Base-by-base conservation (phyloP, 106 monocot genomes). In the Dendrobium chrysotoxum region DNA sequence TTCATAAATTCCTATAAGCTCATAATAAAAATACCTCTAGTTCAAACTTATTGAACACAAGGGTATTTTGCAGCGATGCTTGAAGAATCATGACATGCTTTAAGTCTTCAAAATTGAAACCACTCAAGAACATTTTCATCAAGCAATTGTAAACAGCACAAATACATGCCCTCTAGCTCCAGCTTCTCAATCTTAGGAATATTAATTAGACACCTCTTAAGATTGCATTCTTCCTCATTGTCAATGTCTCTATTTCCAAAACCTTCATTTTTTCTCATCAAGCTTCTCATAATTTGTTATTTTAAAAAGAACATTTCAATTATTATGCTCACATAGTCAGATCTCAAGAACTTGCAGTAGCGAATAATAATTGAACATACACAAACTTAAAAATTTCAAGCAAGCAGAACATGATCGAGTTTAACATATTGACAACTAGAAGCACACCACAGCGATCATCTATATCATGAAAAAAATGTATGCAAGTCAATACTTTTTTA, bases 151-250 rank as follows among this genome's bases (percentile, higher is more conserved):
- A 79, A 79, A 64, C 13, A 25, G 58, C 40, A 64, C 79, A 15
- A 65, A 79, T 41, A 41, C 40, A 12, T 64, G 57, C 20, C 64
- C 64, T 65, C 61, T 79, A 80, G 18, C 13, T 46, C 68, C 30
- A 80, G 47, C n/a, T 20, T 70, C 80, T 80, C 80, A 31, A 80
- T 71, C 45, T 71, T 80, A 13, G 47, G 80, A 26, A 80, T 70
- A 20, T 30, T 45, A 28, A 30, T 47, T 5, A 80, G 31, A 72
- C 46, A 68, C 18, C 16, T 80, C 6, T 26, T 71, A 44, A 80
- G 72, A 50, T 46, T 30, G 65, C 44, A 46, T 5, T 80, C 28
- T 50, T 80, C 47, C 45, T 25, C 44, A 10, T 72, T 42, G 3
- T 79, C 65, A 8, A 15, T 42, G 26, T 42, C 70, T 28, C 70